Percentiles rank a stretch among this genome's conserved stretches.
These are phyloP conservation scores for Acer negundo DNA, from an alignment of 345 rosid genomes.

Conservation along the genomic window DNA sequence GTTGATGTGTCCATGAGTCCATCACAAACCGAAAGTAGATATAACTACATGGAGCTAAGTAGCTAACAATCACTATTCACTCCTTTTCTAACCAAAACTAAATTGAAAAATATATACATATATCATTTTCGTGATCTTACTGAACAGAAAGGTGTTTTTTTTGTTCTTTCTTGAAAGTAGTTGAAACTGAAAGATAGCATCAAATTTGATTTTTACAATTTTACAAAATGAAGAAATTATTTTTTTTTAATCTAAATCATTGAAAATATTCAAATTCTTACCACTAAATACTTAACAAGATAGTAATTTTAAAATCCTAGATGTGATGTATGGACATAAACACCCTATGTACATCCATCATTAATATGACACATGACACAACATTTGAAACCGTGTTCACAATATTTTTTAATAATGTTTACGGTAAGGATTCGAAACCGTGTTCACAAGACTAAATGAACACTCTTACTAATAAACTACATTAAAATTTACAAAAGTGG, in stretches of 20 bases:
- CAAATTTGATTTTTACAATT: background rate
- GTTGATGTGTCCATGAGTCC: background rate
- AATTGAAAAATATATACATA: background rate
- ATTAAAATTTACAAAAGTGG: background rate
- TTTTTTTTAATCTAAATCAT: background rate
- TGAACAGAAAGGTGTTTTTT: background rate
- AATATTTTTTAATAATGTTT: too few species aligned
- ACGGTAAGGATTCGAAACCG: too few species aligned
- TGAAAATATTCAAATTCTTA: background rate
- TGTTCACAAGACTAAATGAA: too few species aligned
- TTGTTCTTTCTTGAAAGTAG: background rate
- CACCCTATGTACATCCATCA: too few species aligned
- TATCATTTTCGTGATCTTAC: background rate
- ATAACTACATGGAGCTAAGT: background rate
- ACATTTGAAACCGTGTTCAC: too few species aligned
- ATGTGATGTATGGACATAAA: too few species aligned
- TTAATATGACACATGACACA: too few species aligned
- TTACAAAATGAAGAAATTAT: background rate
- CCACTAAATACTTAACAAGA: background rate
- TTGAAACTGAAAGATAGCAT: background rate
- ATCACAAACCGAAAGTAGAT: background rate
- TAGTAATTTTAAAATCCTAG: too few species aligned
- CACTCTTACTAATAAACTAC: background rate
- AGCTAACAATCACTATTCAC: conserved; percentile 2
- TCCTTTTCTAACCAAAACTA: background rate